Evolutionary conservation across 306 rosid species (phyloP).

Genomic region (cucumber (Cucumis sativus)): DNA sequence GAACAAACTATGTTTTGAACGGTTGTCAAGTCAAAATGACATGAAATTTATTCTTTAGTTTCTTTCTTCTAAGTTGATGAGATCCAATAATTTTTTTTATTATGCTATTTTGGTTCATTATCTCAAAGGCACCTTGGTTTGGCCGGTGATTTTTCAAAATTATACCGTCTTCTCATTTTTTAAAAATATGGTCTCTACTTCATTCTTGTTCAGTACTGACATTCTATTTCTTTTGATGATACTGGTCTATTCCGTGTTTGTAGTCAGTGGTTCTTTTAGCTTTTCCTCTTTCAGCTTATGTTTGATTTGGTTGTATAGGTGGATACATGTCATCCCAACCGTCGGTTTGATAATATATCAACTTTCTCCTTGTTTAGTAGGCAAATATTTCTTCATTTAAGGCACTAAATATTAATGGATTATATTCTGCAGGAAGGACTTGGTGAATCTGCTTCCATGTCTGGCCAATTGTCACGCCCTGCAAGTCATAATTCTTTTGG

Average conservation of each 20-base stretch:
- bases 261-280: neutral
- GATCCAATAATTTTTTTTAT: neutral
- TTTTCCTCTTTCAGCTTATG: neutral
- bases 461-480: slow-evolving; percentile 50
- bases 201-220: neutral
- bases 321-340: neutral
- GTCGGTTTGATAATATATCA: neutral
- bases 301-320: neutral
- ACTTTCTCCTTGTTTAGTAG: neutral
- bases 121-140: neutral
- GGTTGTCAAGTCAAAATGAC: neutral
- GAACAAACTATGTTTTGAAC: neutral
- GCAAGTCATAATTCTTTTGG: slow-evolving; percentile 58
- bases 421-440: slow-evolving; percentile 60
- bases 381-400: slow-evolving; percentile 6
- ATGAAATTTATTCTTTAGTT: neutral
- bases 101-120: neutral
- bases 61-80: neutral
- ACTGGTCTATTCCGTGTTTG: neutral
- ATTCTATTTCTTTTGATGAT: neutral
- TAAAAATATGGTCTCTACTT: neutral
- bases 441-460: slow-evolving; percentile 44
- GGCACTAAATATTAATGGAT: slow-evolving; percentile 5
- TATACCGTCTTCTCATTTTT: neutral
- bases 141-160: neutral